Conservation (phyloP, 2,329 filamentous ascomycete species). For the Ceratocystis colombiana region DNA sequence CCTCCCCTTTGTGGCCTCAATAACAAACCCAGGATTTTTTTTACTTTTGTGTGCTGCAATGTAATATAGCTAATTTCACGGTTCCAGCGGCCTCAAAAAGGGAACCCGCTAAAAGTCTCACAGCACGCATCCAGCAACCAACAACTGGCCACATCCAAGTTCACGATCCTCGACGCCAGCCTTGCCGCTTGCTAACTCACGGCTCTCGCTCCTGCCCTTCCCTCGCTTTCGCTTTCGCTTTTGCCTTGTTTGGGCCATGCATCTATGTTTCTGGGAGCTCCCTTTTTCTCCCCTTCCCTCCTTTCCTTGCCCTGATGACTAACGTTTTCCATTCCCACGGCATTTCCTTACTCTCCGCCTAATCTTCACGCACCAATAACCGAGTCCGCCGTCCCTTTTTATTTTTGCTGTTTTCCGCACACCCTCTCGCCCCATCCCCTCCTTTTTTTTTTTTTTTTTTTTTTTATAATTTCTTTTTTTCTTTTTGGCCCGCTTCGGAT, state of each 20-base stretch:
- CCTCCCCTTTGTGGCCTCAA: conserved; percentile 7
- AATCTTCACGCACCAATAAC: not conserved
- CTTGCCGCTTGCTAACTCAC: not conserved
- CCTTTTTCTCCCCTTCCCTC: not conserved
- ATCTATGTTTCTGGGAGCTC: not conserved
- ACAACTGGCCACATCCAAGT: not conserved
- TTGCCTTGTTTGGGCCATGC: not conserved
- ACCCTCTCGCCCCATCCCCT: not conserved
- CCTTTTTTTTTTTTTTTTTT: not conserved
- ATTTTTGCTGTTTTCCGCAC: not conserved
- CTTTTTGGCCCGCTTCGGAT: not conserved
- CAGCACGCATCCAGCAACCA: not conserved
- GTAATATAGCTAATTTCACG: not conserved
- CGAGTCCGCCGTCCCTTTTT: not conserved
- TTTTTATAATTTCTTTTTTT: not conserved
- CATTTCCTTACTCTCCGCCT: not conserved
- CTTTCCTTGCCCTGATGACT: not conserved
- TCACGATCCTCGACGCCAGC: not conserved
- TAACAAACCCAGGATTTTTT: not conserved
- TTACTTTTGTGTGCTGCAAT: not conserved
- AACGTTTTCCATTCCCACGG: not conserved
- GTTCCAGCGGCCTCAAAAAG: not conserved
- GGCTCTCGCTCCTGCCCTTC: not conserved
- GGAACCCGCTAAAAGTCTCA: not conserved
- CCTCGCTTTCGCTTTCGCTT: not conserved